Conservation (phyloP, 148 eudicot species). For the Diospyros kaki region DNA sequence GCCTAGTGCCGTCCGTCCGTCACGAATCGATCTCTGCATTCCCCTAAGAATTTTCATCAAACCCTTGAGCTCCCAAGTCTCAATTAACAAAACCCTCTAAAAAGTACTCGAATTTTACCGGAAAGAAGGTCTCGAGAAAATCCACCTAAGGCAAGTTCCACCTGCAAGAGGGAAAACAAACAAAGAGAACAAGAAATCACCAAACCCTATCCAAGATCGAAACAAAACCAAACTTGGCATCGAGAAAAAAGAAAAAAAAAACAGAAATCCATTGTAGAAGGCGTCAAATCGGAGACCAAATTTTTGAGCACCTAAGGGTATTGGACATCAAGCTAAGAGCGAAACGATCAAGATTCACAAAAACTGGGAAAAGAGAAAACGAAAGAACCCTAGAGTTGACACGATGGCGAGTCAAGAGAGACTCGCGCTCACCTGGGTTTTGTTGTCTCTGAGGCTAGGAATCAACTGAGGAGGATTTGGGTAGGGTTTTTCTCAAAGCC, state of each 20-base stretch:
- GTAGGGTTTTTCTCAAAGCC: too few relatives aligned
- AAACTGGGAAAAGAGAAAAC: neutral
- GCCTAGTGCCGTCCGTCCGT: slow-evolving; percentile 44
- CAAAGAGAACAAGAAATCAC: neutral
- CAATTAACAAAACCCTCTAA: slow-evolving; percentile 33
- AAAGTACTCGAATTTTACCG: slow-evolving; percentile 34
- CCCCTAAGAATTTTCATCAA: slow-evolving; percentile 99
- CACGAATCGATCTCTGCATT: slow-evolving; percentile 83
- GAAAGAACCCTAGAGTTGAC: slow-evolving; percentile 1
- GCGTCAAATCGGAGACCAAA: neutral
- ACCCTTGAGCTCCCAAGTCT: slow-evolving; percentile 46
- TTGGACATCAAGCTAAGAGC: neutral
- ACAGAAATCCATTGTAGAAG: neutral
- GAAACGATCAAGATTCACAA: neutral
- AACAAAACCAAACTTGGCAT: neutral
- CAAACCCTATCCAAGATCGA: slow-evolving; percentile 10
- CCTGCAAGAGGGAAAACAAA: slow-evolving; percentile 16
- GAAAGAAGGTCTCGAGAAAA: slow-evolving; percentile 12
- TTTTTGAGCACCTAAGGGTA: neutral
- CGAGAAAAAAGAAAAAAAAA: neutral
- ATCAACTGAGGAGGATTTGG: too few relatives aligned
- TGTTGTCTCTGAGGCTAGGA: too few relatives aligned
- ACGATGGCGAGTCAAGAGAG: neutral
- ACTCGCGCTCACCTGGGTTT: too few relatives aligned
- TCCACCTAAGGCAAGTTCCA: slow-evolving; percentile 19